These are phyloP conservation scores for Nicotiana tomentosiformis DNA, from an alignment of 257 asterid genomes.

Conservation along the genomic window DNA sequence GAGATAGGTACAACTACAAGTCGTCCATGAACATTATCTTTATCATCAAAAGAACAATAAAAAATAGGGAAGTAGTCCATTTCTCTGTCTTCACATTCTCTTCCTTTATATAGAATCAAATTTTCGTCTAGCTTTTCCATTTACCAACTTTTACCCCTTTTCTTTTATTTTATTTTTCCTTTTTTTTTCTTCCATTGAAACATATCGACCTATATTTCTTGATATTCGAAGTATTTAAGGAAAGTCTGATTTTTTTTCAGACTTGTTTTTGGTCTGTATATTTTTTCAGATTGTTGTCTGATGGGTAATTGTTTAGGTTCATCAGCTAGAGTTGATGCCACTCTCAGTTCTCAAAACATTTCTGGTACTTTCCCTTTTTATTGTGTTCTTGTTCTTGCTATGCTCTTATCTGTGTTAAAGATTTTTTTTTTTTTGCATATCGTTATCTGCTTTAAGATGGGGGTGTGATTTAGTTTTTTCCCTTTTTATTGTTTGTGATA, in stretches of 20 bases:
- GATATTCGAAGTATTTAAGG: no score
- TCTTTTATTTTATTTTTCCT: no score
- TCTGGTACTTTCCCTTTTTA: slow-evolving; percentile 38
- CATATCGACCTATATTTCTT: no score
- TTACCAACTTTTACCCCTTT: not conserved
- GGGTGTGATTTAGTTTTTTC: not conserved
- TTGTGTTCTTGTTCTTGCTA: not conserved
- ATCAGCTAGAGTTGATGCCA: slow-evolving; percentile 71
- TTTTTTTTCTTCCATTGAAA: no score
- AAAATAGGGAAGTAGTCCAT: slow-evolving; percentile 1
- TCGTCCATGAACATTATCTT: not conserved
- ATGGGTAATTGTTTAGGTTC: slow-evolving; percentile 83
- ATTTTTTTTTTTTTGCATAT: not conserved
- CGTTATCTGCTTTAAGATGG: not conserved
- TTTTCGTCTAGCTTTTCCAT: slow-evolving; percentile 15
- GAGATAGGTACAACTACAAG: no score
- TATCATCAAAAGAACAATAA: not conserved
- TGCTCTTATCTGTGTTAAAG: not conserved
- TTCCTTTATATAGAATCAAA: not conserved
- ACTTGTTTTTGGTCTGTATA: not conserved
- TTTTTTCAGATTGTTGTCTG: not conserved
- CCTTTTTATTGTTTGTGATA: not conserved
- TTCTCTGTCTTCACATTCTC: slow-evolving; percentile 32
- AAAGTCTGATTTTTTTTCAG: no score
- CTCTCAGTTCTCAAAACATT: slow-evolving; percentile 37